These are phyloP conservation scores for Hypoxylon sp. DNA, from an alignment of 2,329 filamentous ascomycete species.

Conservation along the genomic window DNA sequence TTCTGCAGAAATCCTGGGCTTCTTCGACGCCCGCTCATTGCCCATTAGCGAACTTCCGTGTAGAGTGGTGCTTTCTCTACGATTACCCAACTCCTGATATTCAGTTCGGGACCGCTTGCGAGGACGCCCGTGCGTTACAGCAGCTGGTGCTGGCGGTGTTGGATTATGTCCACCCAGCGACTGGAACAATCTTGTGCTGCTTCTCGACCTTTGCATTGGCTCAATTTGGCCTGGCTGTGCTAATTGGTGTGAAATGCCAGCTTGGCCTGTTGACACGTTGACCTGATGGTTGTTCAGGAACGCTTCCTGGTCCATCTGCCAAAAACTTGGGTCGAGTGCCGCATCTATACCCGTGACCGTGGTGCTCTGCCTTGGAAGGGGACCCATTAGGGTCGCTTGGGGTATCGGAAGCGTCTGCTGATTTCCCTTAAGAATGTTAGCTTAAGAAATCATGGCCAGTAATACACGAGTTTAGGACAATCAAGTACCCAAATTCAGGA, in stretches of 20 bases:
- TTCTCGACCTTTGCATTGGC: not conserved
- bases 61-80: not conserved
- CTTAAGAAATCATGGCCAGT: not conserved
- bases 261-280: not conserved
- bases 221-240: not conserved
- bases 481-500: not conserved
- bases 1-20: not conserved
- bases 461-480: not conserved
- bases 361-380: not conserved
- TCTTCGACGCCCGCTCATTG: not conserved
- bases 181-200: not conserved
- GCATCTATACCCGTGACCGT: not conserved
- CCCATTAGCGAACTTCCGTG: not conserved
- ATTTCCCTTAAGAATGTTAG: slow-evolving; percentile 1
- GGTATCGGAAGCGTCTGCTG: not conserved
- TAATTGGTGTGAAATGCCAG: not conserved
- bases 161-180: not conserved
- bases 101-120: not conserved
- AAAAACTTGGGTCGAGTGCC: not conserved
- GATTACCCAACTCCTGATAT: not conserved
- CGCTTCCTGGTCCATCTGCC: not conserved
- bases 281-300: not conserved
- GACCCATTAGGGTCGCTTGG: not conserved
- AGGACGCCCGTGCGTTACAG: not conserved
- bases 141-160: too few species aligned